Conservation (phyloP, 2,329 filamentous ascomycete species). For the Botryotinia narcissicola region DNA sequence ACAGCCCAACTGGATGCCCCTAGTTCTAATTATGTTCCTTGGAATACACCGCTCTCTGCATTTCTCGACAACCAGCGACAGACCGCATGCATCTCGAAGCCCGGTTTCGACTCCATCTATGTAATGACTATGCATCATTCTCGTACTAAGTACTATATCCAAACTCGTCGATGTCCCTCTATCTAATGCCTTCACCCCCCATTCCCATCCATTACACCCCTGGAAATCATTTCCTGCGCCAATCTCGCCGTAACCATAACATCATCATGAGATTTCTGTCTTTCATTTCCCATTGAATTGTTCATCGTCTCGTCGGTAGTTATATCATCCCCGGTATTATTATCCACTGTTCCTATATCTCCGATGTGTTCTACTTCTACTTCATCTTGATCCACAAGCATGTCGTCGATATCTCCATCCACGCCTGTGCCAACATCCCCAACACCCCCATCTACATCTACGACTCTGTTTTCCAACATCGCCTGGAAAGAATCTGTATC, state of each 20-base stretch:
- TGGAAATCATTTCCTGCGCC: constrained; percentile 9
- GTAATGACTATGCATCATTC: background rate
- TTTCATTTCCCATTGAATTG: background rate
- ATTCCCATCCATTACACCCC: background rate
- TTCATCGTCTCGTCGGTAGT: background rate
- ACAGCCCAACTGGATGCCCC: background rate
- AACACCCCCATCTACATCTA: constrained; percentile 2
- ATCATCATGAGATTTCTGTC: background rate
- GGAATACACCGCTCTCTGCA: background rate
- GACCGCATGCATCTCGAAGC: background rate
- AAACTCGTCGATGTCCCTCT: background rate
- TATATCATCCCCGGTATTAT: constrained; percentile 9
- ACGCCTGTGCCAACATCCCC: constrained; percentile 22
- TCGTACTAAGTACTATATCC: background rate
- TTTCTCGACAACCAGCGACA: background rate
- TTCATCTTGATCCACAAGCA: constrained; percentile 37
- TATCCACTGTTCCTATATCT: background rate
- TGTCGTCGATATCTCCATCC: constrained; percentile 33
- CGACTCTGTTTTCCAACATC: constrained; percentile 24
- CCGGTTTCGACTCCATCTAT: background rate
- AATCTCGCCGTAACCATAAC: constrained; percentile 14
- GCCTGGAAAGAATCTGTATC: constrained; percentile 31
- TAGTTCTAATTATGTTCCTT: background rate
- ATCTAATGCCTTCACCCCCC: background rate
- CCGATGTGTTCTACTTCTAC: constrained; percentile 21